A percentile compares a stretch with the other conserved stretches of the same genome.
These are phyloP conservation scores for Candida boidinii DNA, from an alignment of 805 yeast genomes.

Conservation along the genomic window DNA sequence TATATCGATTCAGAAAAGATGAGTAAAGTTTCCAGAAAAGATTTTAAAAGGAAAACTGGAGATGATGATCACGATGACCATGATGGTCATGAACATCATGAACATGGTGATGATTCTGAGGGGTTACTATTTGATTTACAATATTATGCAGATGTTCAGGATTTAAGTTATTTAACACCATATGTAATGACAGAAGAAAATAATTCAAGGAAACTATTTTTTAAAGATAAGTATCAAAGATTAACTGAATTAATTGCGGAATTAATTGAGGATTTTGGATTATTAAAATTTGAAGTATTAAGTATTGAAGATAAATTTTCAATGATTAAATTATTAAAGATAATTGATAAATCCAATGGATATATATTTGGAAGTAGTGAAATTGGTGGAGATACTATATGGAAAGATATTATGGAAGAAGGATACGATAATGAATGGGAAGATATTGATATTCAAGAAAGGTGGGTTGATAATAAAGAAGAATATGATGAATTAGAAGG, in stretches of 20 bases:
- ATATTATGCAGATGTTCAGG: conserved; percentile 89
- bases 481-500: conserved; percentile 60
- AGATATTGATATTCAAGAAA: conserved; percentile 75
- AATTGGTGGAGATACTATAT: conserved; percentile 91
- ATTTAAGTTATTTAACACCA: conserved; percentile 61
- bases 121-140: conserved; percentile 74
- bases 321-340: conserved; percentile 74
- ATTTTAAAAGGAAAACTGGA: conserved; percentile 10
- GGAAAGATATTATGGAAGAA: conserved; percentile 94
- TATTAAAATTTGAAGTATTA: conserved; percentile 83
- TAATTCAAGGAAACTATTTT: conserved; percentile 45
- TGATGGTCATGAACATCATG: too few relatives aligned
- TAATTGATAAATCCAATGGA: conserved; percentile 88
- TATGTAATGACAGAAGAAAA: conserved; percentile 65
- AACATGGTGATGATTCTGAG: conserved; percentile 47
- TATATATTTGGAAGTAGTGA: conserved; percentile 90
- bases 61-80: conserved; percentile 7
- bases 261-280: conserved; percentile 75
- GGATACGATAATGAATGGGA: conserved; percentile 44
- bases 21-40: conserved; percentile 3
- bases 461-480: conserved; percentile 88
- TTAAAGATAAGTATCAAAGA: conserved; percentile 34
- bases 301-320: conserved; percentile 87
- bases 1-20: conserved; percentile 28
- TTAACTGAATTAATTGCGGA: conserved; percentile 76